Evolutionary conservation across 805 yeast species (phyloP).

Genomic region (Vanderwaltozyma polyspora): DNA sequence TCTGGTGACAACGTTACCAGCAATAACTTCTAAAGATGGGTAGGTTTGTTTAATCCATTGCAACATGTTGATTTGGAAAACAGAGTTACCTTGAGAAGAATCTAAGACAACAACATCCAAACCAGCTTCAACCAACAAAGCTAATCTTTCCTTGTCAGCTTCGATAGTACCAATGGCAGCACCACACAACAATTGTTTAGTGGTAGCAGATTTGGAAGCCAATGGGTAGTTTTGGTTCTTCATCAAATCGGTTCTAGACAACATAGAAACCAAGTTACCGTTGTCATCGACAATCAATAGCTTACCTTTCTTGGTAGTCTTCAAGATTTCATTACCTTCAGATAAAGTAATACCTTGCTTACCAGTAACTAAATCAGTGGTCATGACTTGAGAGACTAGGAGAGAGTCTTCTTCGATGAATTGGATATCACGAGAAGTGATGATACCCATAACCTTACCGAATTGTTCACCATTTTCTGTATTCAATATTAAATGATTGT

Average conservation of each 20-base stretch:
- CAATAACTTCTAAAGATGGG: constrained; percentile 81
- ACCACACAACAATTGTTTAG: constrained; percentile 96
- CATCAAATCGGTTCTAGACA: constrained; percentile 93
- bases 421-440: constrained; percentile 95
- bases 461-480: constrained; percentile 76
- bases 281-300: constrained; percentile 78
- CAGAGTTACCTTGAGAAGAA: constrained; percentile 95
- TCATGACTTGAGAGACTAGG: constrained; percentile 72
- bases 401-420: constrained; percentile 67
- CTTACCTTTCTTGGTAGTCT: constrained; percentile 93
- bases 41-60: constrained; percentile 74
- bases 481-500: constrained; percentile 1
- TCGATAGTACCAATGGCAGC: constrained; percentile 95
- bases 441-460: constrained; percentile 86
- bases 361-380: constrained; percentile 77
- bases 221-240: constrained; percentile 88
- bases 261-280: constrained; percentile 72
- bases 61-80: constrained; percentile 89
- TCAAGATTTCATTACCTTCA: constrained; percentile 83
- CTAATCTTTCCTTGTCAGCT: constrained; percentile 77
- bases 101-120: constrained; percentile 92
- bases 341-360: constrained; percentile 66
- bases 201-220: constrained; percentile 85
- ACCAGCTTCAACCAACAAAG: constrained; percentile 84
- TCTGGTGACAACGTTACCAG: constrained; percentile 97